Evolutionary conservation across 1,139 yeast genomes (phyloP).

Genomic region (Entelexis sorbosivorans): DNA sequence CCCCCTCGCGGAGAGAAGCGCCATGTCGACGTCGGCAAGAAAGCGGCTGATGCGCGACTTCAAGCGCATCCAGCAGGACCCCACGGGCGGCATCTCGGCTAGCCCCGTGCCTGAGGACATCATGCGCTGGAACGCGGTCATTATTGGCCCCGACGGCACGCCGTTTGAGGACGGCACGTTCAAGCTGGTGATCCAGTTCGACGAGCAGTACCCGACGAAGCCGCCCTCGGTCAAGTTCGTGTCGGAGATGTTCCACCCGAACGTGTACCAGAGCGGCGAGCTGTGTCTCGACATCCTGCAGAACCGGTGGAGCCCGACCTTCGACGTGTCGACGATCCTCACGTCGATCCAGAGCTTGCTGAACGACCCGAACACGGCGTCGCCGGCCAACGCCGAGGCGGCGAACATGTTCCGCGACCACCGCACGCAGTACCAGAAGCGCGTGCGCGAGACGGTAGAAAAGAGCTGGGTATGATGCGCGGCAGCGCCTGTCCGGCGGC

Average conservation of each 20-base stretch:
- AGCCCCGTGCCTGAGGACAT: slow-evolving; percentile 95
- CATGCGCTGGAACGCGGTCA: slow-evolving; percentile 97
- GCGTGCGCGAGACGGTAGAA: slow-evolving; percentile 91
- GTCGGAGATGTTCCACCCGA: slow-evolving; percentile 95
- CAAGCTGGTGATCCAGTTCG: slow-evolving; percentile 73
- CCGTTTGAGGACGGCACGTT: slow-evolving; percentile 98
- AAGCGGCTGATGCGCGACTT: slow-evolving; percentile 98
- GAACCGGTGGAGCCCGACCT: slow-evolving; percentile 97
- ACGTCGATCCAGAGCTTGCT: slow-evolving; percentile 63
- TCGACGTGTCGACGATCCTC: slow-evolving; percentile 92
- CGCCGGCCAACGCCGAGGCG: slow-evolving; percentile 98
- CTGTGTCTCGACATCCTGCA: slow-evolving; percentile 90
- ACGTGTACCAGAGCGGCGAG: slow-evolving; percentile 91
- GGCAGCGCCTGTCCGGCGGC: no score
- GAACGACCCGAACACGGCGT: slow-evolving; percentile 91
- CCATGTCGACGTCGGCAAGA: slow-evolving; percentile 94
- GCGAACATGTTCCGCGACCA: slow-evolving; percentile 93
- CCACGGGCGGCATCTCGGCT: slow-evolving; percentile 96
- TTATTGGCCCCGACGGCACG: slow-evolving; percentile 94
- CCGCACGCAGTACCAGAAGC: slow-evolving; percentile 76
- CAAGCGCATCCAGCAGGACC: slow-evolving; percentile 96
- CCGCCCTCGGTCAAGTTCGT: slow-evolving; percentile 89
- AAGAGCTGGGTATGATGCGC: slow-evolving; percentile 32
- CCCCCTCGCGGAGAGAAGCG: background rate
- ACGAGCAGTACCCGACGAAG: slow-evolving; percentile 94